A percentile compares a stretch with the other conserved stretches of the same genome.
phyloP scores from a whole-genome alignment of 2,329 filamentous ascomycete genomes.

The Aspergillus ochraceus region DNA sequence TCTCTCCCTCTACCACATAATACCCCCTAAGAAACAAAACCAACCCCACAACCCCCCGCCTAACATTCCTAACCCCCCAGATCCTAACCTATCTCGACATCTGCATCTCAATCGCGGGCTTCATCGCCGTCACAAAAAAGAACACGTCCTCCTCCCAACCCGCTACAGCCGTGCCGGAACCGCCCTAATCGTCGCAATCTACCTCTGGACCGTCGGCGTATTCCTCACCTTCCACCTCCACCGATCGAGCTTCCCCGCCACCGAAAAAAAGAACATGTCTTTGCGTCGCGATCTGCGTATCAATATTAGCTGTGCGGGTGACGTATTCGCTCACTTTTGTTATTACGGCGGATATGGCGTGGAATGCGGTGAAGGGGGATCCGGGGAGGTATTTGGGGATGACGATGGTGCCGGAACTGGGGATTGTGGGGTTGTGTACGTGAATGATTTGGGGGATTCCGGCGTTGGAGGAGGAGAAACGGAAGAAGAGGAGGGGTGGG shows the following conservation, averaged over 20 bases:
- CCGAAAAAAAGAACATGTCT: constrained; percentile 9
- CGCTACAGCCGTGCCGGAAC: constrained; percentile 16
- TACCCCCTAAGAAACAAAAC: constrained; percentile 14
- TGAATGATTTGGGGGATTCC: not conserved
- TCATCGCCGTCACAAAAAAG: constrained; percentile 15
- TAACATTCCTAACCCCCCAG: constrained; percentile 13
- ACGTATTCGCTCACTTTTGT: constrained; percentile 14
- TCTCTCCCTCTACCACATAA: too few species aligned
- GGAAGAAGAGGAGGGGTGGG: not conserved
- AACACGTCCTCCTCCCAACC: constrained; percentile 11
- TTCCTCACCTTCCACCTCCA: constrained; percentile 11
- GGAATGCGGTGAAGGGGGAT: constrained; percentile 16
- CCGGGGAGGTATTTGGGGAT: constrained; percentile 14
- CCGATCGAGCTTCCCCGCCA: constrained; percentile 4
- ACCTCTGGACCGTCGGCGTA: constrained; percentile 13
- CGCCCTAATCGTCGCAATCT: constrained; percentile 12
- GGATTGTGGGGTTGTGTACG: constrained; percentile 3
- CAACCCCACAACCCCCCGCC: constrained; percentile 1
- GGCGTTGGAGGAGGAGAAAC: not conserved
- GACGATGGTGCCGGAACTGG: constrained; percentile 15
- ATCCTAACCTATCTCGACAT: constrained; percentile 20
- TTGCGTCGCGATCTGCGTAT: constrained; percentile 10
- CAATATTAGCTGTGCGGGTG: constrained; percentile 13
- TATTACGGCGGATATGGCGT: constrained; percentile 13
- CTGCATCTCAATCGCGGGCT: constrained; percentile 17